phyloP scores from a whole-genome alignment of 163 green algal species.

The Scenedesmus sp. region DNA sequence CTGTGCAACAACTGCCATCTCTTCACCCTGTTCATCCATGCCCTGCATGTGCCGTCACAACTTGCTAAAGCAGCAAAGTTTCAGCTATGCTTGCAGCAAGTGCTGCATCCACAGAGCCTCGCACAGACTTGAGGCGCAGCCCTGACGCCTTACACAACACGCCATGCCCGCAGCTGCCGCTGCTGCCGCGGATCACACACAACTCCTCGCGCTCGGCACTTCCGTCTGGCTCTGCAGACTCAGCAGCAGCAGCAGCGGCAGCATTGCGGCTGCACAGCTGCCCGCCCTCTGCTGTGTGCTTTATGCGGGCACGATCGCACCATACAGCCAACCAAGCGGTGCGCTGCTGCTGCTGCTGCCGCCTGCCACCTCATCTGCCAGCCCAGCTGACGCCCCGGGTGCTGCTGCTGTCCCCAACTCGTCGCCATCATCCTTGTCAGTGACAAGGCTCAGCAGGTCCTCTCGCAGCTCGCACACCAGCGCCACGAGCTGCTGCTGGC shows the following conservation, averaged over 20 bases:
- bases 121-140: conserved; percentile 26
- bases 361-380: neutral
- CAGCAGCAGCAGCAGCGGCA: conserved; percentile 11
- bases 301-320: neutral
- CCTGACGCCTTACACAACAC: neutral
- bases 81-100: conserved; percentile 24
- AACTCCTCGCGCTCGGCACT: neutral
- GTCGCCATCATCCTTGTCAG: neutral
- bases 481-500: conserved; percentile 37
- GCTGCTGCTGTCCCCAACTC: neutral
- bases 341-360: neutral
- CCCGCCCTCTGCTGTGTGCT: neutral
- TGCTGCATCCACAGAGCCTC: conserved; percentile 26
- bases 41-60: neutral
- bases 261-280: neutral
- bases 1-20: neutral
- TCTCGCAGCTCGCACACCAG: conserved; percentile 39
- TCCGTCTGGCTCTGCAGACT: neutral
- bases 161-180: neutral
- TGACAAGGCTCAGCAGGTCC: conserved; percentile 37
- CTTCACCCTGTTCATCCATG: neutral
- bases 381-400: neutral
- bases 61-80: conserved; percentile 20
- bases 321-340: neutral
- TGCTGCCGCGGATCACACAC: neutral